Base-by-base conservation (phyloP, 192 early-diverging fungal species). In the Mortierella antarctica region DNA sequence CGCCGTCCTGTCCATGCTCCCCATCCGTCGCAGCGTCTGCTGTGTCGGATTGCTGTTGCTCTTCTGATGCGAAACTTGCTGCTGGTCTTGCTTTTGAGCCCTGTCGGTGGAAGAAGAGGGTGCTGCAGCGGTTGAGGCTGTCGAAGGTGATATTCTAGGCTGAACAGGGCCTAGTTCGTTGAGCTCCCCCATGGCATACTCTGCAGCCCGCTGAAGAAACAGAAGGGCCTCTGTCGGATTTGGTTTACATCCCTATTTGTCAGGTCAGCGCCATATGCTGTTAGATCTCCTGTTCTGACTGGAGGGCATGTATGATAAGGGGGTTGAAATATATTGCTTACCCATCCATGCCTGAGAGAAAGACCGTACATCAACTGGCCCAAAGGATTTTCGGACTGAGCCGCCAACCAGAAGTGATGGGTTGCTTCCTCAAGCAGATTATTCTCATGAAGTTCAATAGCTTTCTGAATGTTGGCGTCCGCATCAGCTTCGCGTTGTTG, bases 281-380 rank as follows among this genome's bases (percentile, higher is more conserved):
- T 31, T 31, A 31, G 31, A 31, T 31, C 31, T 31, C 31, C 31
- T 31, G 31, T 31, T 31, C 31, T 31, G 31, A 31, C 31, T 31
- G 31, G 31, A 31, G 3, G 31, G 31, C 3, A 31, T 31, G 1
- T 31, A 31, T 31, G 1, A 31, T n/a, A 51, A n/a, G n/a, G 50
- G 50, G 50, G 50, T n/a, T 12, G n/a, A 51, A n/a, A 51, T 51
- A n/a, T 51, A 4, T 51, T 12, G 31, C 82, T 76, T 84, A 87
- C 92, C 94, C 94, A 95, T 39, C 94, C 94, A 71, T 95, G 94
- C 8, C 94, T 86, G 1, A 94, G 82, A 14, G 94, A 93, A 20
- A 95, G 83, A 13, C 92, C 94, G 63, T 91, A 93, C 71, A 95
- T 87, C 65, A 95, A 87, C 86, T 93, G 90, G 12, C 94, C 92